Percentiles rank a stretch among this genome's conserved stretches.
Evolutionary conservation across 192 early-diverging fungal species (phyloP).

Genomic region (Backusella parvicylindrica): DNA sequence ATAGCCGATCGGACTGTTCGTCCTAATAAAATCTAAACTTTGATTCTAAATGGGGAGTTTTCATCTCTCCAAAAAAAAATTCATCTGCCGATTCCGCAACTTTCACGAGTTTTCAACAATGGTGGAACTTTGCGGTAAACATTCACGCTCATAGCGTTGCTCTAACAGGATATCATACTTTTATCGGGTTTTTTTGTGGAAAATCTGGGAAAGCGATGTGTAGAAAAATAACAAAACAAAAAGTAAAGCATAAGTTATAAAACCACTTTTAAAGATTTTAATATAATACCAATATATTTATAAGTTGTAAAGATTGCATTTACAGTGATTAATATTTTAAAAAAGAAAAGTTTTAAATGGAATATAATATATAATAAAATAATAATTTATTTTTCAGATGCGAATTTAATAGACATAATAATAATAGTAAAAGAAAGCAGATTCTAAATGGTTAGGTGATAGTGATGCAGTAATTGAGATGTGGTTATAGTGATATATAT

Average conservation of each 20-base stretch:
- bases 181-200: background rate
- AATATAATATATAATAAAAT: too few species aligned
- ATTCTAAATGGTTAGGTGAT: background rate
- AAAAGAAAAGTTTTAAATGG: background rate
- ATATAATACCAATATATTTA: background rate
- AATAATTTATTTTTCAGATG: background rate
- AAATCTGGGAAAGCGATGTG: background rate
- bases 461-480: background rate
- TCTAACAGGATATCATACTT: background rate
- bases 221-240: background rate
- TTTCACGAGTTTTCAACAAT: conserved; percentile 5
- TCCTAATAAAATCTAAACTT: background rate
- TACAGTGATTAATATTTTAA: background rate
- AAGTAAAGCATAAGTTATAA: background rate
- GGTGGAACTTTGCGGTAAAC: background rate
- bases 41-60: background rate
- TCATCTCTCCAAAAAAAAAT: background rate
- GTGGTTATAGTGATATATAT: background rate
- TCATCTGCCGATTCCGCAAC: background rate
- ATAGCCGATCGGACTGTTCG: background rate
- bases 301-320: background rate
- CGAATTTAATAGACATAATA: background rate
- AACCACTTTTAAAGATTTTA: background rate
- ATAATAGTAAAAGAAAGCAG: background rate
- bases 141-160: background rate